Evolutionary conservation across 2,329 filamentous ascomycete species (phyloP), one percentile per base, ranked within the genome.

Genomic region (Helotiales sp.): DNA sequence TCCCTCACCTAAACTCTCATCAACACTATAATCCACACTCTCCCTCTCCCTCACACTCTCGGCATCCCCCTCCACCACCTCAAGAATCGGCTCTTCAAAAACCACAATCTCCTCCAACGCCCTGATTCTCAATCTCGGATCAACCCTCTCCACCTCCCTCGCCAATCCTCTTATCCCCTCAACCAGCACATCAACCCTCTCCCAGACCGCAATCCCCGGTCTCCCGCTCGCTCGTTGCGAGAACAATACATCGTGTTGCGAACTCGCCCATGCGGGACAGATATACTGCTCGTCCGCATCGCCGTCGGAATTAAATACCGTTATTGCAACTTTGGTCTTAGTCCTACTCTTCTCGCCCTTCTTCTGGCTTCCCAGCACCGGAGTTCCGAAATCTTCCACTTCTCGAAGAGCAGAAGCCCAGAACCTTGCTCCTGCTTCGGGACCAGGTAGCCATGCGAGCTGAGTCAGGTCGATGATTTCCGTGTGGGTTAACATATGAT

Each of bases 371-470:
- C 40, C 6, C 30, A 34, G 30, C 30, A 34, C 11, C 30, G 11
- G 6, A 20, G 6, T 20, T 4, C 40, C 13, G 24, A 8, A 1
- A 6, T 69, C 32, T 64, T 55, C 40, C 68, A 60, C 10, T 37
- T 43, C 15, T 66, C 66, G 2, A 68, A 67, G 55, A 2, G 72
- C 74, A 28, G 67, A 63, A 20, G 84, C 80, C 85, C 83, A 87
- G 64, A 84, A 89, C 28, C 87, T 80, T 71, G 90, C 77, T 2
- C 83, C 84, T 1, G 83, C 83, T 73, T 91, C 89, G 0, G 88
- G 88, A 0, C 89, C 89, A 0, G 89, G 88, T 0, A 91, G 77
- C 89, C 89, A 91, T 24, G 87, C 85, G 30, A 91, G 78, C 75
- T 87, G 84, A 1, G 87, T 84, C 72, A 89, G 80, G 20, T 86